phyloP scores from a whole-genome alignment of 2,329 filamentous ascomycete species.

The Tolypocladium guangdongense region DNA sequence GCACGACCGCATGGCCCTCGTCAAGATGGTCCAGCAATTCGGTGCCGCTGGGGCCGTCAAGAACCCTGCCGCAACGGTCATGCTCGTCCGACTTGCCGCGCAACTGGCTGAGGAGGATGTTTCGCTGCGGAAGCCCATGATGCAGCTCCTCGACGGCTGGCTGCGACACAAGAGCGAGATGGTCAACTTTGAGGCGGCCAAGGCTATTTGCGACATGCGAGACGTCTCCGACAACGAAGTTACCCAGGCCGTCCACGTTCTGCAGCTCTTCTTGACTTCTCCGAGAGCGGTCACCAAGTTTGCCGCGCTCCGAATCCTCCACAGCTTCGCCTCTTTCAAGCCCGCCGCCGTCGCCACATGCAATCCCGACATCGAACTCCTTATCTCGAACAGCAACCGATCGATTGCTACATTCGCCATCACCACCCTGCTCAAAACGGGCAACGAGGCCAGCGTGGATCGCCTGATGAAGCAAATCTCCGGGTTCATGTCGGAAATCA shows the following conservation, averaged over 20 bases:
- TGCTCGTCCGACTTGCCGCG: conserved; percentile 85
- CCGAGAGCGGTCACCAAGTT: conserved; percentile 96
- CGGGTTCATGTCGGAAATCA: conserved; percentile 97
- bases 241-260: conserved; percentile 81
- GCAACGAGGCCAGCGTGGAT: conserved; percentile 94
- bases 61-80: conserved; percentile 83
- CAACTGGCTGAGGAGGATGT: conserved; percentile 91
- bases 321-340: conserved; percentile 95
- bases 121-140: conserved; percentile 87
- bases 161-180: conserved; percentile 97
- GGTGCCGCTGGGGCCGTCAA: conserved; percentile 84
- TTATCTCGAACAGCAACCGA: conserved; percentile 94
- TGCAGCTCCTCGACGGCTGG: conserved; percentile 92
- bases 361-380: conserved; percentile 93
- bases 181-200: conserved; percentile 98
- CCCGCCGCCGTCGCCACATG: conserved; percentile 83
- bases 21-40: conserved; percentile 99
- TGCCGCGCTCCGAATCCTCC: conserved; percentile 88
- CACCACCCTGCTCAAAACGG: conserved; percentile 94
- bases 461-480: conserved; percentile 98
- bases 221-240: conserved; percentile 90
- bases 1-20: conserved; percentile 94
- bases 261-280: conserved; percentile 94
- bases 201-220: conserved; percentile 91
- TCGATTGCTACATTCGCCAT: conserved; percentile 98